Base-by-base conservation (phyloP, 805 yeast genomes). In the Suhomyces kilbournensis region DNA sequence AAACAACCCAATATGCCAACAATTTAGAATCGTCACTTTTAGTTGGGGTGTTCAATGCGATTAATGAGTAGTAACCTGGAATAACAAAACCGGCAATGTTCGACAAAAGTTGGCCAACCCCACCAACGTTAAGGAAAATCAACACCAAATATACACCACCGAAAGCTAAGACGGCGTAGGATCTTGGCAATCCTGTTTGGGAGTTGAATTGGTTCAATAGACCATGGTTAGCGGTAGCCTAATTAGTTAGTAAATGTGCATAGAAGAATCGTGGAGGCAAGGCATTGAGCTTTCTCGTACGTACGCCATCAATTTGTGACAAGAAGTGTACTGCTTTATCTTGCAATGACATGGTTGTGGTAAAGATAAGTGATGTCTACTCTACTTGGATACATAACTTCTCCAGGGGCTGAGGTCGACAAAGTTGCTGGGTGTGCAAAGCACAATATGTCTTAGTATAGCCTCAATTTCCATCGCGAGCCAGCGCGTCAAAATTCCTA, bases 1-100 rank as follows among this genome's bases (percentile, higher is more conserved):
- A 94, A n/a, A 94, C 96, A 53, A 94, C 97, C 99, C 99, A 94
- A 79, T 94, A 94, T 12, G 97, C 89, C 66, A 94, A 81, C 68
- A 89, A 82, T 69, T 87, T 86, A 46, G 94, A 84, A 72, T 94
- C 99, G 69, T 93, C 97, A 43, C 75, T 72, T 42, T 84, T 72
- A 15, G 80, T 65, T 8, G 82, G 58, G 20, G 97, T 87, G 70
- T 84, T 88, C 59, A 94, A 78, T 20, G 99, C 98, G 56, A 82
- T 68, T 56, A 94, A 77, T 7, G 98, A 93, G 66, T 80, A 84
- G 76, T 92, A 93, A 50, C 94, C 93, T 45, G 99, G 99, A 56
- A 91, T 69, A 40, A 82, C 90, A 60, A 94, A 89, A 0, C 97
- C 96, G 15, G 96, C 96, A 62, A 93, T 74, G 77, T 94, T 94